Evolutionary conservation across 768 basidiomycete species (phyloP), one percentile per base, ranked within the genome.

Genomic region (Suillus americanus): DNA sequence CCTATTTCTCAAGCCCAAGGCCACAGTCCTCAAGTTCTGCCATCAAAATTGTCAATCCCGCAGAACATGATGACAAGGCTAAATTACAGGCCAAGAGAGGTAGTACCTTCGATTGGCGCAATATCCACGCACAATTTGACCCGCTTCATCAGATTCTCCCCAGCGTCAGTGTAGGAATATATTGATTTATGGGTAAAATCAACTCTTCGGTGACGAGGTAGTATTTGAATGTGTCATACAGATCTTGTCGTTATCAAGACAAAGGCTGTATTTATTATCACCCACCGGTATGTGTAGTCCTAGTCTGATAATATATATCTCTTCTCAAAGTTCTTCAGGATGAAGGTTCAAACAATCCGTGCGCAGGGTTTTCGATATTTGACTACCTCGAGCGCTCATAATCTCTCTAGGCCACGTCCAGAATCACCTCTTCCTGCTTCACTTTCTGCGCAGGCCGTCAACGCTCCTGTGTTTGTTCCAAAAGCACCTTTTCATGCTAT

Each of bases 161-260:
- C 88, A 89, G 74, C 86, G 90, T 61, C 90, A 95, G 71, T 97
- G 95, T 78, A 88, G 92, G 73, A 97, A 97, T 80, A 87, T 95
- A 60, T 80, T 91, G 75, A 95, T 97, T 67, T 91, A 95, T 73
- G 95, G 95, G 94, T 95, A 78, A 68, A 75, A 3, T 68, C 43
- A 5, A 12, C 18, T 56, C 12, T 40, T 48, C n/a, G 10, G 20
- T 1, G 41, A 6, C 25, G 8, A 38, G 8, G 4, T 65, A 35
- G 48, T 23, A 37, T 35, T 41, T 69, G 18, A 67, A 59, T n/a
- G 20, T 0, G 57, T 23, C 23, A 33, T 45, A 9, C 64, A 95
- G 94, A 48, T 88, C 83, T 64, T 96, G 94, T 80, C 90, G 91
- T 79, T 94, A 83, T 69, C 86, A 95, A 77, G 90, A 91, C 71